A percentile compares a stretch with the other conserved stretches of the same genome.
Evolutionary conservation across 768 basidiomycete genomes (phyloP).

Genomic region (Tulasnella sp.): DNA sequence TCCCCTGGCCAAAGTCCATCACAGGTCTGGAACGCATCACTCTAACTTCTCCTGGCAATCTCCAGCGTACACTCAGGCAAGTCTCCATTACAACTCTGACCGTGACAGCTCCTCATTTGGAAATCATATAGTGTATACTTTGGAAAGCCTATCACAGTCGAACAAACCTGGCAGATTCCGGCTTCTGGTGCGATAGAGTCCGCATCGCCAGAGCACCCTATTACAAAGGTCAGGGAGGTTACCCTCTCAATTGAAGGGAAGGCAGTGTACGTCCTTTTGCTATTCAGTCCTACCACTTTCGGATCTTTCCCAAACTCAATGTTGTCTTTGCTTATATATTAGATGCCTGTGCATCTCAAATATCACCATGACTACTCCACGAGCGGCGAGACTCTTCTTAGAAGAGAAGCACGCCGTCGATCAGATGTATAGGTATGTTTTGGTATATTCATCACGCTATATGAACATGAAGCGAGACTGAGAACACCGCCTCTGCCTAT

Average conservation of each 20-base stretch:
- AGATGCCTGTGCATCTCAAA: conserved; percentile 57
- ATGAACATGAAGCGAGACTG: too few species aligned
- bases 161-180: conserved; percentile 45
- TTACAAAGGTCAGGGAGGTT: conserved; percentile 54
- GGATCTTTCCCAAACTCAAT: conserved; percentile 25
- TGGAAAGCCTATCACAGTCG: conserved; percentile 47
- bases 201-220: conserved; percentile 38
- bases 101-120: neutral
- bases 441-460: too few species aligned
- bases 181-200: conserved; percentile 26
- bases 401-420: conserved; percentile 59
- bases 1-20: conserved; percentile 38
- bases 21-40: conserved; percentile 59
- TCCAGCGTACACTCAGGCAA: conserved; percentile 59
- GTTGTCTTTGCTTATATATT: conserved; percentile 20
- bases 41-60: conserved; percentile 57
- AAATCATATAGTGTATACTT: conserved; percentile 48
- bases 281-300: too few species aligned
- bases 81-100: neutral
- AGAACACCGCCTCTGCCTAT: too few species aligned
- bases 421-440: conserved; percentile 43
- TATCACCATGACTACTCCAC: conserved; percentile 48
- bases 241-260: conserved; percentile 42
- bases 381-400: conserved; percentile 50
- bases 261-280: neutral